Evolutionary conservation across 495 filamentous ascomycete genomes (phyloP), one percentile per base, ranked within the genome.

Genomic region (Penicillium fimorum): DNA sequence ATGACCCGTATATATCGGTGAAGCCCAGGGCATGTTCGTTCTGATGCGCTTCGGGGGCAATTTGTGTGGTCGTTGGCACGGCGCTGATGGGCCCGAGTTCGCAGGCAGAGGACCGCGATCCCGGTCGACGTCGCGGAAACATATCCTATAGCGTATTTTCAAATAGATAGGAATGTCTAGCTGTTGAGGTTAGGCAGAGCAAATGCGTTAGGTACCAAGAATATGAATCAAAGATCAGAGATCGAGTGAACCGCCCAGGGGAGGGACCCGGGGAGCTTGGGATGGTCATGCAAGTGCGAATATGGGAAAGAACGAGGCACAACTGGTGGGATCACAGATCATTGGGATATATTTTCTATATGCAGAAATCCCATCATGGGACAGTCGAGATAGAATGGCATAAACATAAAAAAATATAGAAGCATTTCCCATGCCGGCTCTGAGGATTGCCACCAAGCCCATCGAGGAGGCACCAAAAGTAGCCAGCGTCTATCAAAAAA

Each of bases 1-100:
- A 70, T 5, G 80, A 80, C 37, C 85, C 82, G 47, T 84, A 85
- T 17, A 89, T 65, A 33, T 66, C 63, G 20, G 52, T 49, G 44
- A 65, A 65, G 9, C 63, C 63, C 6, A 48, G 49, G 5, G 60
- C 49, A 41, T 57, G 22, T 12, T 50, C 52, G 15, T 15, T 24
- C 4, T 51, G 46, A n/a, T 10, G 35, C 35, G 44, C 7, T 20
- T 27, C 22, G 10, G 48, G 30, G 29, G 15, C 18, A 27, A 6
- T 35, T 13, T 48, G 15, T 32, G 24, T 43, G 10, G 11, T 22
- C 12, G 18, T 11, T 18, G 41, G 57, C 20, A 33, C 29, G 3
- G 32, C 4, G 40, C 27, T 24, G 10, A 9, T 25, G 25, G 49
- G 22, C 2, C 24, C 17, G 24, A 18, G 49, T 8, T 51, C 45